A percentile compares a stretch with the other conserved stretches of the same genome.
Conservation (phyloP, 441 rosid genomes). For the Flueggea neowawraea region DNA sequence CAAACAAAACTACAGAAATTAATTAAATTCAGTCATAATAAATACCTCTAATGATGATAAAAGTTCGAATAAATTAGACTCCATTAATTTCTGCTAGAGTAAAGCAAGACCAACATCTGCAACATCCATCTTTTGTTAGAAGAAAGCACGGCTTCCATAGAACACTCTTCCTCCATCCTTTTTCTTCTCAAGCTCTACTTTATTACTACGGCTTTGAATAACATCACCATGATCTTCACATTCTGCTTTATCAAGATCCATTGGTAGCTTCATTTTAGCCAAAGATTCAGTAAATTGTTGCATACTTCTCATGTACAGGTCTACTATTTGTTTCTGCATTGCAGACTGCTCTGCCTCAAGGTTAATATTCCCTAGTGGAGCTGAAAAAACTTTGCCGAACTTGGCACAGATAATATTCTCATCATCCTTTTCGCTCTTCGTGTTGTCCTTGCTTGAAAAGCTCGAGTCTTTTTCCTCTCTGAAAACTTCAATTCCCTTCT, state of each 20-base stretch:
- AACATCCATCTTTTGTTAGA: slow-evolving; percentile 26
- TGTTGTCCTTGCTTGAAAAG: slow-evolving; percentile 20
- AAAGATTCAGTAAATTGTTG: slow-evolving; percentile 88
- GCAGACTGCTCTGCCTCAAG: slow-evolving; percentile 67
- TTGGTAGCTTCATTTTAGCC: slow-evolving; percentile 90
- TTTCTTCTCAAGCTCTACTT: slow-evolving; percentile 41
- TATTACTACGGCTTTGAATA: slow-evolving; percentile 35
- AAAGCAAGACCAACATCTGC: too few species aligned
- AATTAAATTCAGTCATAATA: too few species aligned
- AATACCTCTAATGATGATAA: too few species aligned
- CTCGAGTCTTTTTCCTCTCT: slow-evolving; percentile 21
- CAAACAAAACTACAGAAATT: too few species aligned
- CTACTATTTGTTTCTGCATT: slow-evolving; percentile 90
- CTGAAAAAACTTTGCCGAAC: slow-evolving; percentile 39
- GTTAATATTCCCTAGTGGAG: slow-evolving; percentile 42
- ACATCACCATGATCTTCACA: slow-evolving; percentile 25
- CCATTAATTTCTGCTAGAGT: too few species aligned
- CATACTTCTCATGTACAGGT: slow-evolving; percentile 97
- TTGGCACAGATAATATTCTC: slow-evolving; percentile 11
- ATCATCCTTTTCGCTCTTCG: slow-evolving; percentile 22
- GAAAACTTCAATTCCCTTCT: slow-evolving; percentile 26
- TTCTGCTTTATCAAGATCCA: slow-evolving; percentile 59
- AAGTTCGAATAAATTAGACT: too few species aligned
- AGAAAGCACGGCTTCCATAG: slow-evolving; percentile 95
- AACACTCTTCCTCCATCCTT: slow-evolving; percentile 82